Base-by-base conservation (phyloP, 768 basidiomycete genomes). In the Postia placenta region DNA sequence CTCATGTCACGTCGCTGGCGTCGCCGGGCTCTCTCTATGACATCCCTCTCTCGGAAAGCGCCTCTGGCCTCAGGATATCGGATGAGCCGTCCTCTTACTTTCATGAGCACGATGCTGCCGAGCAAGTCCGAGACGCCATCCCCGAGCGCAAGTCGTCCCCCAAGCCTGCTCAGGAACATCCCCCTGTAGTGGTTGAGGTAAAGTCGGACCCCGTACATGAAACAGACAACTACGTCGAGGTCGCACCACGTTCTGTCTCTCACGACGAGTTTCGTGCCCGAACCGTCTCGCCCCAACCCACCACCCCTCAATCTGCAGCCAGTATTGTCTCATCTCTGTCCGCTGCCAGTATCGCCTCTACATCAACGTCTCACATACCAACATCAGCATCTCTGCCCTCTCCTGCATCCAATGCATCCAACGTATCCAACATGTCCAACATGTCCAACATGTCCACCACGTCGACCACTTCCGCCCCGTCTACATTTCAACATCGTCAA, bases 401-500 rank as follows among this genome's bases (percentile, higher is more conserved):
- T 27, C 49, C 63, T 46, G 40, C 57, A 15, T 39, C 59, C 47
- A 44, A 56, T 40, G 48, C 51, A 6, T 45, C 47, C 1, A 39
- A 51, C 42, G 24, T 37, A 22, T 47, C 59, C 11, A 50, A 51
- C n/a, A 39, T 52, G 17, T 26, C 50, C 25, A 36, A 50, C 24
- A 14, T 60, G 49, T 42, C 56, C 41, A 42, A n/a, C n/a, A n/a
- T n/a, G n/a, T n/a, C n/a, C n/a, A 39, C 51, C 42, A 22, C 37
- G 23, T 47, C 59, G 9, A 49, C 53, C 14, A 42, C 53, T 24
- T 24, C 50, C 25, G 37, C 52, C 24, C 15, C 60, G 49, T 43
- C 57, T 43, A 42, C 57, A 65, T 43, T 43, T 44, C 61, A 30
- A 56, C 63, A 52, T 51, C 78, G 79, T 58, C 69, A 70, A 46